These are phyloP conservation scores for Aureobasidium leucospermi DNA, from an alignment of 2,329 filamentous ascomycete genomes.

Conservation along the genomic window DNA sequence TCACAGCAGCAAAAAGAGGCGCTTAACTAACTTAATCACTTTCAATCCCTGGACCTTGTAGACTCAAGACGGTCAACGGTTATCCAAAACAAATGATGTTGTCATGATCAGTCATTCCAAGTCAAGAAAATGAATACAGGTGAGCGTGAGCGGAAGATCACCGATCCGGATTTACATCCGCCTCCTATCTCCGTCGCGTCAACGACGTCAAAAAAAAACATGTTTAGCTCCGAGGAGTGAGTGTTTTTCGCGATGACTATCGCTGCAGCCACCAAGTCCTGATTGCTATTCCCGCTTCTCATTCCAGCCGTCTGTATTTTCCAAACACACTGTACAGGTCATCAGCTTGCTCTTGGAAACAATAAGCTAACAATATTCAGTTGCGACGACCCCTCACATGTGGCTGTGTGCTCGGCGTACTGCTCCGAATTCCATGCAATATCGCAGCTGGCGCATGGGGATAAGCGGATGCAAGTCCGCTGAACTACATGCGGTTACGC, in stretches of 20 bases:
- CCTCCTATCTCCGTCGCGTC: background rate
- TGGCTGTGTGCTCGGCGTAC: background rate
- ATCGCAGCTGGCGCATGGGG: background rate
- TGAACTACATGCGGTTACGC: background rate
- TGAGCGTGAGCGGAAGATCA: background rate
- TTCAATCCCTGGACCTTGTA: background rate
- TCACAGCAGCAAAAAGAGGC: background rate
- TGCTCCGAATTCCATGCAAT: background rate
- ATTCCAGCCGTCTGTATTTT: background rate
- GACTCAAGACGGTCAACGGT: background rate
- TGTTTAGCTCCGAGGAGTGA: background rate
- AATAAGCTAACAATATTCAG: background rate
- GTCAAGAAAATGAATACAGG: background rate
- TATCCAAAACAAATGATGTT: background rate
- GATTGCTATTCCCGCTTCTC: background rate
- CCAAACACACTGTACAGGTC: background rate
- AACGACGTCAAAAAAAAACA: background rate
- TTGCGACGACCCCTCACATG: background rate
- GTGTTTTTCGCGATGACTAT: background rate
- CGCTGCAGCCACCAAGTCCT: background rate
- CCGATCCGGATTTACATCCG: background rate
- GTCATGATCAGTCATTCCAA: background rate
- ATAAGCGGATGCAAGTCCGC: background rate
- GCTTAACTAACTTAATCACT: background rate
- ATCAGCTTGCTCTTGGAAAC: background rate